These are phyloP conservation scores for Candida ponderosae DNA, from an alignment of 805 yeast genomes.

Conservation along the genomic window DNA sequence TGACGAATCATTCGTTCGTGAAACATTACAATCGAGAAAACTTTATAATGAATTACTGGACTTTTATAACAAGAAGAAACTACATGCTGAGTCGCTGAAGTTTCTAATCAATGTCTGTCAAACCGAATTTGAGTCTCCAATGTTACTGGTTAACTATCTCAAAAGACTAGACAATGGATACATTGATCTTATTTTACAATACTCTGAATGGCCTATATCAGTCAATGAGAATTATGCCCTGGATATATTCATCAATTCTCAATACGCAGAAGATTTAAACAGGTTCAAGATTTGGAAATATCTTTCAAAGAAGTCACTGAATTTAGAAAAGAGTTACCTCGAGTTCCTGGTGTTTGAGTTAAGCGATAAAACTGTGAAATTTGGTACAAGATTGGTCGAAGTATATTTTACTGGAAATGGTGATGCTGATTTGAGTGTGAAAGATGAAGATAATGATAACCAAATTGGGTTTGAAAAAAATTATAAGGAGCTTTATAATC, in stretches of 20 bases:
- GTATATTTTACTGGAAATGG: constrained; percentile 30
- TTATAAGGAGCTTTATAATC: constrained; percentile 25
- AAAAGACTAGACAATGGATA: constrained; percentile 43
- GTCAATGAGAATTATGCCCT: constrained; percentile 28
- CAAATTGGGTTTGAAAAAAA: not conserved
- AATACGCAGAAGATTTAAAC: constrained; percentile 52
- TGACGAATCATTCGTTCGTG: constrained; percentile 53
- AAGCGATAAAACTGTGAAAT: constrained; percentile 25
- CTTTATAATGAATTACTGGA: constrained; percentile 67
- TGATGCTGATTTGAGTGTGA: constrained; percentile 4
- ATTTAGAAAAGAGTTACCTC: constrained; percentile 37
- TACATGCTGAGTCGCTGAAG: constrained; percentile 61
- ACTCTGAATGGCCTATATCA: constrained; percentile 42
- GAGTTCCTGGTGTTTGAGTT: constrained; percentile 39
- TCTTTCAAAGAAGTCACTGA: constrained; percentile 24
- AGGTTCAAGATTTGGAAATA: constrained; percentile 44
- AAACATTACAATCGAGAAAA: constrained; percentile 36
- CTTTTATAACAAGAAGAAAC: constrained; percentile 56
- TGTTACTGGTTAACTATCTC: constrained; percentile 39
- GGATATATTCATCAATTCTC: constrained; percentile 55
- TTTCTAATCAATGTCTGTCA: constrained; percentile 37
- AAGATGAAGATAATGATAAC: too few relatives aligned
- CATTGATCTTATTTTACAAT: constrained; percentile 49
- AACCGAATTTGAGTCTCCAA: constrained; percentile 5
- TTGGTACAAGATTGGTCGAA: constrained; percentile 37